phyloP scores from a whole-genome alignment of 139 green algal genomes.

The Chara braunii region DNA sequence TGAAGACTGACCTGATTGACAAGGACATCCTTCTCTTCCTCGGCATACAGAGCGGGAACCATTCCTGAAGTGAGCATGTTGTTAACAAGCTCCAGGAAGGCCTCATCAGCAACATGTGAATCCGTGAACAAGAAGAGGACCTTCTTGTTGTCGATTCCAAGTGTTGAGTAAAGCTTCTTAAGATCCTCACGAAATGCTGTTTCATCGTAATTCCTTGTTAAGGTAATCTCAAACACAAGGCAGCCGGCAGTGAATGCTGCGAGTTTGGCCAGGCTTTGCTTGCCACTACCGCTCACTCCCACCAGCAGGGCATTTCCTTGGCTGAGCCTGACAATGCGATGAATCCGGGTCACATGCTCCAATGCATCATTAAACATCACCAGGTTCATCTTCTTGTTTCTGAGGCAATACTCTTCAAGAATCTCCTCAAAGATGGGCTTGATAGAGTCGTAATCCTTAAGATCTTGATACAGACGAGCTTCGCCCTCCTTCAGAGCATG shows the following conservation, averaged over 20 bases:
- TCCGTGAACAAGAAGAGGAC: slow-evolving; percentile 80
- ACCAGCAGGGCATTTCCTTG: slow-evolving; percentile 60
- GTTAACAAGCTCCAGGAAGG: slow-evolving; percentile 81
- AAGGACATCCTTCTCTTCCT: slow-evolving; percentile 66
- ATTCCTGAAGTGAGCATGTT: slow-evolving; percentile 81
- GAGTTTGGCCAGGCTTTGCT: slow-evolving; percentile 53
- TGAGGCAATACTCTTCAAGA: slow-evolving; percentile 55
- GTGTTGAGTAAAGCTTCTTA: slow-evolving; percentile 67
- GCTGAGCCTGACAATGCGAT: slow-evolving; percentile 59
- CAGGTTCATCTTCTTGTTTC: slow-evolving; percentile 60
- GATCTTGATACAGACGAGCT: slow-evolving; percentile 62
- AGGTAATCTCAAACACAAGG: slow-evolving; percentile 76
- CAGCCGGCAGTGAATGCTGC: slow-evolving; percentile 58
- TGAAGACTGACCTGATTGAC: slow-evolving; percentile 30
- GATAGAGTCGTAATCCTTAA: slow-evolving; percentile 54
- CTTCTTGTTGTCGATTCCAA: slow-evolving; percentile 65
- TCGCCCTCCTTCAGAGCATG: slow-evolving; percentile 30
- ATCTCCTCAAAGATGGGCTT: slow-evolving; percentile 65
- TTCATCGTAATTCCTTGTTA: slow-evolving; percentile 79
- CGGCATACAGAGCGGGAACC: slow-evolving; percentile 76
- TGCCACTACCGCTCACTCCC: slow-evolving; percentile 52
- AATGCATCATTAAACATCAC: slow-evolving; percentile 79
- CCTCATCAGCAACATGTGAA: slow-evolving; percentile 70
- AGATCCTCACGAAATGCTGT: slow-evolving; percentile 68
- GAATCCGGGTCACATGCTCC: slow-evolving; percentile 72